phyloP scores from a whole-genome alignment of 1,284 basidiomycete species.

The Papiliotrema fonsecae region DNA sequence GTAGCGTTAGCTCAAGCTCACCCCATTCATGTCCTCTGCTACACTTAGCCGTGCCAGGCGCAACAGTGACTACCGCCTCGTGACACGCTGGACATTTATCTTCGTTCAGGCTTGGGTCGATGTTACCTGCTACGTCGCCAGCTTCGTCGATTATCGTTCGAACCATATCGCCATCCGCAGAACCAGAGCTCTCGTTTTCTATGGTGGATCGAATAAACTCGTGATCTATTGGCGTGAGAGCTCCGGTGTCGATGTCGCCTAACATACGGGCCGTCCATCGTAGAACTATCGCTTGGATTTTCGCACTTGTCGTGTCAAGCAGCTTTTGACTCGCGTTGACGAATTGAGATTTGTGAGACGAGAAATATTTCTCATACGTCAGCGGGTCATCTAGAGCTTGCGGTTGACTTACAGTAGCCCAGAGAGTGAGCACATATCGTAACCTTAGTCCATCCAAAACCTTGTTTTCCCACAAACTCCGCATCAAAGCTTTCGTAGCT shows the following conservation, averaged over 20 bases:
- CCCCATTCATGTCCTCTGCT: constrained; percentile 37
- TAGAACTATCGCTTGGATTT: not conserved
- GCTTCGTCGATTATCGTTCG: not conserved
- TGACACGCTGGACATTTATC: constrained; percentile 6
- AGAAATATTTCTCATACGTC: not conserved
- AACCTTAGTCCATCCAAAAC: constrained; percentile 15
- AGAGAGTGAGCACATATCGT: constrained; percentile 14
- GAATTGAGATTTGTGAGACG: not conserved
- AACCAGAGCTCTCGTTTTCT: too few relatives aligned
- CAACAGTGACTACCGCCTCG: not conserved
- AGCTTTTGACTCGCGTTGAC: not conserved
- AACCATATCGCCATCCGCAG: not conserved
- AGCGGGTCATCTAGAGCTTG: not conserved
- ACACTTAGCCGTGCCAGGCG: constrained; percentile 15
- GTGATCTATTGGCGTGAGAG: not conserved
- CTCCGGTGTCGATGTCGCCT: not conserved
- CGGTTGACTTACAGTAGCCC: constrained; percentile 9
- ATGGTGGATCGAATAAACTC: not conserved
- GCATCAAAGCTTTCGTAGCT: not conserved
- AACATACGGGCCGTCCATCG: not conserved
- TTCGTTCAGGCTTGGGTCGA: not conserved
- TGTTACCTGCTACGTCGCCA: not conserved
- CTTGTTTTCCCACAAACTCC: constrained; percentile 12
- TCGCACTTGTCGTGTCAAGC: not conserved
- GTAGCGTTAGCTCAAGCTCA: constrained; percentile 19